A percentile compares a stretch with the other conserved stretches of the same genome.
Conservation (phyloP, 192 early-diverging fungal species). For the Chytriomyces hyalinus region DNA sequence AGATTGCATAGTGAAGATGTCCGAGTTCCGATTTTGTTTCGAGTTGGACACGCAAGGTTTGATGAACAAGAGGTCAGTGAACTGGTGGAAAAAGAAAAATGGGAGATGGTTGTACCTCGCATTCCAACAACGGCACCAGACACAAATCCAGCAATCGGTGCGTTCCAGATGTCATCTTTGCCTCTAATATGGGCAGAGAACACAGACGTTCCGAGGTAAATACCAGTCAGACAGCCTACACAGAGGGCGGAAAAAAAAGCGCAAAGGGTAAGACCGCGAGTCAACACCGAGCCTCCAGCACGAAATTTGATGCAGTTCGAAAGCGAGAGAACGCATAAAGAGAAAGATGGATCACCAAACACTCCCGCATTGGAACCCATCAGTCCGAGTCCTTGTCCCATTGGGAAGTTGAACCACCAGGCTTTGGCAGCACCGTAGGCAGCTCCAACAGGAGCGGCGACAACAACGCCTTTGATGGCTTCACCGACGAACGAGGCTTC, state of each 20-base stretch:
- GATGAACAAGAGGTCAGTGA: not conserved
- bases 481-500: slow-evolving; percentile 21
- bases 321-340: not conserved
- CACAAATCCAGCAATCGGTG: slow-evolving; percentile 27
- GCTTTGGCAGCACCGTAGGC: slow-evolving; percentile 18
- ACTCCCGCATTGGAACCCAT: not conserved
- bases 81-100: not conserved
- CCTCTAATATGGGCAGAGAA: slow-evolving; percentile 28
- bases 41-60: not conserved
- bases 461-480: slow-evolving; percentile 1
- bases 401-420: slow-evolving; percentile 32
- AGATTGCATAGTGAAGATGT: not conserved
- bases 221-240: slow-evolving; percentile 22
- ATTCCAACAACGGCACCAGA: slow-evolving; percentile 26
- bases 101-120: slow-evolving; percentile 7
- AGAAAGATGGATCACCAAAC: slow-evolving; percentile 21
- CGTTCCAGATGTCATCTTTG: slow-evolving; percentile 41
- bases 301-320: not conserved
- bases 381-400: slow-evolving; percentile 6
- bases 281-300: not conserved
- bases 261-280: not conserved
- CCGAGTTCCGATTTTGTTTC: not conserved
- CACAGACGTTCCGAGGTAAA: slow-evolving; percentile 5
- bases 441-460: slow-evolving; percentile 28
- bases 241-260: not conserved